These are phyloP conservation scores for Glonium stellatum DNA, from an alignment of 495 filamentous ascomycete genomes.

Conservation along the genomic window DNA sequence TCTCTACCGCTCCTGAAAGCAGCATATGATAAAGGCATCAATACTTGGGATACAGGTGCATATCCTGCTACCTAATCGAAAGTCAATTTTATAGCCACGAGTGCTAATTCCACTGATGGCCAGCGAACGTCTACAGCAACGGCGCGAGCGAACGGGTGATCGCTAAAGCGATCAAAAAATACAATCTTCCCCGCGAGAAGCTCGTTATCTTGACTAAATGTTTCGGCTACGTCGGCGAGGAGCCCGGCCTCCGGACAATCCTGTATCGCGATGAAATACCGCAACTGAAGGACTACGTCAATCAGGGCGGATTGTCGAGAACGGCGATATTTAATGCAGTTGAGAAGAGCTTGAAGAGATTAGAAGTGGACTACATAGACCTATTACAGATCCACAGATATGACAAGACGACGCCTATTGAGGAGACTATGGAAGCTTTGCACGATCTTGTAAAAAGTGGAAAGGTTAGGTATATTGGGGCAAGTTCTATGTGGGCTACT, in stretches of 20 bases:
- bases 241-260: conserved; percentile 22
- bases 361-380: conserved; percentile 31
- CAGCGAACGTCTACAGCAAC: conserved; percentile 31
- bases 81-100: neutral
- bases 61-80: neutral
- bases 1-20: conserved; percentile 27
- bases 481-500: conserved; percentile 36
- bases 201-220: conserved; percentile 44
- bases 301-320: conserved; percentile 37
- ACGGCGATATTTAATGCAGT: conserved; percentile 33
- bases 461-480: conserved; percentile 38
- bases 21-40: conserved; percentile 28
- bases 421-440: conserved; percentile 36
- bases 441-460: conserved; percentile 36
- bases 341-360: conserved; percentile 25
- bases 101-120: neutral
- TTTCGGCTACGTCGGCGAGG: conserved; percentile 37
- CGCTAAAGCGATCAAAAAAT: conserved; percentile 43
- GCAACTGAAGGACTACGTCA: conserved; percentile 42
- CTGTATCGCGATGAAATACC: conserved; percentile 24
- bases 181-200: conserved; percentile 41
- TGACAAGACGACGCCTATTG: conserved; percentile 23
- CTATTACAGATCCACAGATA: conserved; percentile 35
- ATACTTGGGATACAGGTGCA: conserved; percentile 31
- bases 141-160: conserved; percentile 41